Evolutionary conservation across 805 yeast species (phyloP).

Genomic region (Candida schatavii): DNA sequence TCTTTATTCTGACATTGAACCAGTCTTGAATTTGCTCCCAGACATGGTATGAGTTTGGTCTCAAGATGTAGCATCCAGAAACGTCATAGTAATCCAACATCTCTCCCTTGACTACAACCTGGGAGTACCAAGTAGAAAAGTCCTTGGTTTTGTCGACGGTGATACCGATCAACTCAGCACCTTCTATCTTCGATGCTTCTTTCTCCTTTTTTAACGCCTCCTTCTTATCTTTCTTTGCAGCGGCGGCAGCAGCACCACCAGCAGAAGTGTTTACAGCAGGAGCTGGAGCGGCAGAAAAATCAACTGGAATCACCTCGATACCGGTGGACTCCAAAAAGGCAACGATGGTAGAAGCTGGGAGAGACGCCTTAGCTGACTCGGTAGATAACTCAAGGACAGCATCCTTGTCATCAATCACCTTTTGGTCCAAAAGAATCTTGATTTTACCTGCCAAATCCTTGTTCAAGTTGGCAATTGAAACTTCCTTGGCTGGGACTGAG

Average conservation of each 20-base stretch:
- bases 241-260: slow-evolving; percentile 22
- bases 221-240: slow-evolving; percentile 20
- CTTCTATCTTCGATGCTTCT: slow-evolving; percentile 60
- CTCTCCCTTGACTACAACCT: slow-evolving; percentile 93
- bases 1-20: slow-evolving; percentile 79
- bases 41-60: slow-evolving; percentile 90
- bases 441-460: slow-evolving; percentile 50
- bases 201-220: slow-evolving; percentile 36
- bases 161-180: slow-evolving; percentile 91
- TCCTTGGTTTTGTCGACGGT: slow-evolving; percentile 90
- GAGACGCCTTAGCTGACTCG: slow-evolving; percentile 48
- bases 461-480: slow-evolving; percentile 53
- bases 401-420: slow-evolving; percentile 37
- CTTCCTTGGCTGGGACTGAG: slow-evolving; percentile 55
- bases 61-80: slow-evolving; percentile 95
- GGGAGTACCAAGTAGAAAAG: slow-evolving; percentile 97
- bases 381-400: slow-evolving; percentile 47
- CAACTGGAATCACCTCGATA: slow-evolving; percentile 52
- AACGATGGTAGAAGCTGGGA: slow-evolving; percentile 45
- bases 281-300: slow-evolving; percentile 46
- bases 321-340: slow-evolving; percentile 49
- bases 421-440: slow-evolving; percentile 57
- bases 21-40: slow-evolving; percentile 94
- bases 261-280: slow-evolving; percentile 38
- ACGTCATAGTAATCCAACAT: slow-evolving; percentile 98